phyloP scores from a whole-genome alignment of 345 rosid genomes.

The Microthlaspi erraticum region DNA sequence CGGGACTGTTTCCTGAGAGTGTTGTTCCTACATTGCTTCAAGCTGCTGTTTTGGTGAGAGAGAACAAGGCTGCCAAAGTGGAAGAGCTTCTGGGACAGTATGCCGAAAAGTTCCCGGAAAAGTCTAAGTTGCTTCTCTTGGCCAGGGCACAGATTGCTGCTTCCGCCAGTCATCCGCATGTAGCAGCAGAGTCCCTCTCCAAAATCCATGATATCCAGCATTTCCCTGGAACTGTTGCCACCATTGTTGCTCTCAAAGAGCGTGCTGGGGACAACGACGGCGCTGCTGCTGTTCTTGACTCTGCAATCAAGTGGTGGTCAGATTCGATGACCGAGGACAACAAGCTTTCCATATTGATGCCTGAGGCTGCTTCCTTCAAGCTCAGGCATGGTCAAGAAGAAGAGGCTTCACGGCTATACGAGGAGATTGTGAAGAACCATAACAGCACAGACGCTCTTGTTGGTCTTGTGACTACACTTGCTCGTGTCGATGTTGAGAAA shows the following conservation, averaged over 20 bases:
- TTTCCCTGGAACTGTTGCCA: conserved; percentile 92
- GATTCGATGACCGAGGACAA: conserved; percentile 81
- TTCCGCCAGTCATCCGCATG: conserved; percentile 73
- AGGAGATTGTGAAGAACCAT: conserved; percentile 77
- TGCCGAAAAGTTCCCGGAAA: conserved; percentile 71
- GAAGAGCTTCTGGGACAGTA: conserved; percentile 79
- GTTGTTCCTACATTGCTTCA: conserved; percentile 75
- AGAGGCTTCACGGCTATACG: conserved; percentile 79
- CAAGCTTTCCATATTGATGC: conserved; percentile 73
- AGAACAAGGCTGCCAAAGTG: conserved; percentile 85
- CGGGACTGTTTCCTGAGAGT: conserved; percentile 67
- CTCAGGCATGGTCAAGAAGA: conserved; percentile 83
- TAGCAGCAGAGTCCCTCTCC: conserved; percentile 83
- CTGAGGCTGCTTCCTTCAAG: conserved; percentile 93
- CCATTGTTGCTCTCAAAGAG: conserved; percentile 88
- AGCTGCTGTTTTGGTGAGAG: conserved; percentile 86
- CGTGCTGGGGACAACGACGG: conserved; percentile 87
- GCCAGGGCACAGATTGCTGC: conserved; percentile 97
- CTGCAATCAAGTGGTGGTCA: conserved; percentile 92
- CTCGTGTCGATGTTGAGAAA: conserved; percentile 76
- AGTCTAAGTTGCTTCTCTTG: conserved; percentile 68
- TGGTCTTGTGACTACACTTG: conserved; percentile 89
- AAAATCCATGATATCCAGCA: conserved; percentile 83
- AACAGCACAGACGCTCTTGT: conserved; percentile 76
- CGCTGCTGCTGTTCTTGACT: conserved; percentile 72